phyloP scores from a whole-genome alignment of 2,329 filamentous ascomycete genomes.

The Aspergillus amoenus region DNA sequence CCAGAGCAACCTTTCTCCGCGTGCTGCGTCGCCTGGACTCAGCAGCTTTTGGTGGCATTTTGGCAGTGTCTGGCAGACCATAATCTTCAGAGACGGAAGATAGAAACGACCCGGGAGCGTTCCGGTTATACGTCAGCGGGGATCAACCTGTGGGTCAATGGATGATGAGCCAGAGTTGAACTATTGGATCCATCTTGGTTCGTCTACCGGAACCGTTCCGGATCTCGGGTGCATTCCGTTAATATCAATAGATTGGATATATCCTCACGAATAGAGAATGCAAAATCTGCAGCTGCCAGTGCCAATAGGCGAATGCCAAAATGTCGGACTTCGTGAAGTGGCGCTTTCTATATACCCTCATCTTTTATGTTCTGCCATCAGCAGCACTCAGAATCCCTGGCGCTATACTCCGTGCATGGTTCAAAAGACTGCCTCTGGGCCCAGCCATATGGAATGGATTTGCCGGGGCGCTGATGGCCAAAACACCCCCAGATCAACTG shows the following conservation, averaged over 20 bases:
- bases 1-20: conserved; percentile 5
- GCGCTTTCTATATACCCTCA: not conserved
- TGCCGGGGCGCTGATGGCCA: conserved; percentile 13
- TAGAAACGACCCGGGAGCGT: not conserved
- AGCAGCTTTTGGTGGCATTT: not conserved
- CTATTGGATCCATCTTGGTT: too few relatives aligned
- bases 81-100: not conserved
- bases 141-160: too few relatives aligned
- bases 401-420: not conserved
- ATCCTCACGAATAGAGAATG: too few relatives aligned
- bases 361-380: not conserved
- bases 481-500: conserved; percentile 12
- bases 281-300: too few relatives aligned
- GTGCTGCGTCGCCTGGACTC: not conserved
- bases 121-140: not conserved
- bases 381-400: not conserved
- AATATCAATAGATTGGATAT: too few relatives aligned
- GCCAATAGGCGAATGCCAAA: not conserved
- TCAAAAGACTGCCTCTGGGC: not conserved
- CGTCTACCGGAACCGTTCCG: too few relatives aligned
- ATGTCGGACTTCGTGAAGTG: not conserved
- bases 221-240: too few relatives aligned
- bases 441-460: not conserved
- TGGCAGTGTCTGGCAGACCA: not conserved
- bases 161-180: too few relatives aligned